Conservation (phyloP, 257 asterid species). For the Solanum habrochaites region DNA sequence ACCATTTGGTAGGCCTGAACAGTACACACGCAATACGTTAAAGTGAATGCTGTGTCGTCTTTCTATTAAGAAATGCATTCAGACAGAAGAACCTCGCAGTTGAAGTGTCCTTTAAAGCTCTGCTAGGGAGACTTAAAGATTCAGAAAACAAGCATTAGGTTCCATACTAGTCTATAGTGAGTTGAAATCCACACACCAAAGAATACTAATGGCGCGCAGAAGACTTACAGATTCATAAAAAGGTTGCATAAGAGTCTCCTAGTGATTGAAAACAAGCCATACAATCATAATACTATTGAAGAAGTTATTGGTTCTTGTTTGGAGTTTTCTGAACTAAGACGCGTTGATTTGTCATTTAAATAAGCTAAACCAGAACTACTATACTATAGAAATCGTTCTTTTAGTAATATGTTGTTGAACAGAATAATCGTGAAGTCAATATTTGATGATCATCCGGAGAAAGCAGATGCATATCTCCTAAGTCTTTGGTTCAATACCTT, state of each 20-base stretch:
- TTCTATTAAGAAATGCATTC: not conserved
- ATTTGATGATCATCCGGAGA: not conserved
- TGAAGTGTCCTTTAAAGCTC: not conserved
- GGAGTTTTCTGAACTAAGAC: not conserved
- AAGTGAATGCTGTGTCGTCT: not conserved
- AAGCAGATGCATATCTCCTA: not conserved
- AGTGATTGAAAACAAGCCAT: not conserved
- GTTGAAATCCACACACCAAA: not conserved
- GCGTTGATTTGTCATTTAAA: not conserved
- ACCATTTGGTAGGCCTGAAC: slow-evolving; percentile 42
- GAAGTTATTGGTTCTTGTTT: not conserved
- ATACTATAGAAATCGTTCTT: not conserved
- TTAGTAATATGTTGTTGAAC: not conserved
- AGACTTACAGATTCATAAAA: not conserved
- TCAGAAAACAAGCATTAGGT: not conserved
- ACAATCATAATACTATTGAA: not conserved
- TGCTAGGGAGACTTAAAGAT: not conserved
- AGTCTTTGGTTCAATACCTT: slow-evolving; percentile 29
- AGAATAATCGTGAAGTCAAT: not conserved
- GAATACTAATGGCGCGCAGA: not conserved
- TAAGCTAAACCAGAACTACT: not conserved
- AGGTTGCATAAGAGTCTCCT: not conserved
- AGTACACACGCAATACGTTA: not conserved
- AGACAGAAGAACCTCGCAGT: not conserved
- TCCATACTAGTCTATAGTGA: not conserved